Evolutionary conservation across 2,329 filamentous ascomycete genomes (phyloP).

Genomic region (Corniculantispora saksenae): DNA sequence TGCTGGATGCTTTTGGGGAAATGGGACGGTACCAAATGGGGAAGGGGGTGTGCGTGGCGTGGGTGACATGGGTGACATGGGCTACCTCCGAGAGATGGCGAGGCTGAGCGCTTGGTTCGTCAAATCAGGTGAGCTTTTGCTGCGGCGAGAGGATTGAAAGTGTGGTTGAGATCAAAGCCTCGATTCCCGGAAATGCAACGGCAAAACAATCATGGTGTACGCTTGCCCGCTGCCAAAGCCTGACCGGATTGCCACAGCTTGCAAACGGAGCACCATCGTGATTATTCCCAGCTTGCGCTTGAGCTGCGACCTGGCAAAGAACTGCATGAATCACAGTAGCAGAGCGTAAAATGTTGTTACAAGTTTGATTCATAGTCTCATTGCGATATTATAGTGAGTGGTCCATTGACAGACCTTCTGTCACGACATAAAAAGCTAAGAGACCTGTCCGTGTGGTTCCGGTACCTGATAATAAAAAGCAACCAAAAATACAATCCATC

Average conservation of each 20-base stretch:
- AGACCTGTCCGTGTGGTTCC: conserved; percentile 38
- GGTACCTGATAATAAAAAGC: conserved; percentile 28
- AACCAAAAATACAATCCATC: conserved; percentile 41
- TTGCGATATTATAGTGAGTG: conserved; percentile 18
- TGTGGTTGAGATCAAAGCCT: background rate
- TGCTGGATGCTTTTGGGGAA: background rate
- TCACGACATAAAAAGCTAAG: conserved; percentile 22
- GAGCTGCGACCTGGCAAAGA: too few relatives aligned
- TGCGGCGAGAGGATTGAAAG: background rate
- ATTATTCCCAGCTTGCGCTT: too few relatives aligned
- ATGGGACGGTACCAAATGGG: background rate
- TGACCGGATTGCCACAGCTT: too few relatives aligned
- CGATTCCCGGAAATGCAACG: background rate
- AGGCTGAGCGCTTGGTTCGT: background rate
- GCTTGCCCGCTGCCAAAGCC: background rate
- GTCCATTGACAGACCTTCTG: conserved; percentile 11
- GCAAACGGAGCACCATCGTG: too few relatives aligned
- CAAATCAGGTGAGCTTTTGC: conserved; percentile 1
- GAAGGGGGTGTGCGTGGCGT: background rate
- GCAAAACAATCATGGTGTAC: background rate
- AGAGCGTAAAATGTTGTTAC: background rate
- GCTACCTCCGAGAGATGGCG: background rate
- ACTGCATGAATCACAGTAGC: too few relatives aligned
- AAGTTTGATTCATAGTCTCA: conserved; percentile 19
- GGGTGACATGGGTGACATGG: too few relatives aligned